Conservation (phyloP, 1,284 basidiomycete genomes). For the Vanrija pseudolonga region DNA sequence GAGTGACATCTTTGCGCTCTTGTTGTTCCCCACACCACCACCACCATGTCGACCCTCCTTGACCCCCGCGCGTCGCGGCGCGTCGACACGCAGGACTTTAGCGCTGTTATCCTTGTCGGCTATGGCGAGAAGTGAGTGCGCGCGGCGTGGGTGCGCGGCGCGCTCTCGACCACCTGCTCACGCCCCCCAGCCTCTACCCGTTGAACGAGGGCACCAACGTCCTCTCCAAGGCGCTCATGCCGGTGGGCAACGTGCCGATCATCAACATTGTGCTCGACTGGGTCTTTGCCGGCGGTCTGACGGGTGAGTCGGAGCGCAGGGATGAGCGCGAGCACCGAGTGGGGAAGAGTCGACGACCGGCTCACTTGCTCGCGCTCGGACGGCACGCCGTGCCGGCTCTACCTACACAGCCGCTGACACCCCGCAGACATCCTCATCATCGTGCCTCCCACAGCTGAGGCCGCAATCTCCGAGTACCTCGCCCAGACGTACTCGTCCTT, state of each 20-base stretch:
- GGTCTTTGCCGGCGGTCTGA: conserved; percentile 80
- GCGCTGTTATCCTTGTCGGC: conserved; percentile 77
- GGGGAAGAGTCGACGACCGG: neutral
- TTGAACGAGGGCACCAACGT: conserved; percentile 45
- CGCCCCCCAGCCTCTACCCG: conserved; percentile 39
- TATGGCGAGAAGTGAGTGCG: conserved; percentile 76
- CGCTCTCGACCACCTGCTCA: neutral
- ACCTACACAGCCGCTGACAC: conserved; percentile 1
- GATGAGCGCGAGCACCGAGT: too few relatives aligned
- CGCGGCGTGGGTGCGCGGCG: neutral
- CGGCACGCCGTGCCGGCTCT: neutral
- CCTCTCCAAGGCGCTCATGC: conserved; percentile 69
- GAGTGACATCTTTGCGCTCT: neutral
- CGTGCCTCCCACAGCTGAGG: conserved; percentile 69
- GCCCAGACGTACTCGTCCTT: conserved; percentile 33
- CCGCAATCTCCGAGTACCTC: conserved; percentile 73
- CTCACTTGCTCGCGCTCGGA: neutral
- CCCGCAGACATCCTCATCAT: conserved; percentile 74
- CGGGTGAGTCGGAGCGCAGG: conserved; percentile 56
- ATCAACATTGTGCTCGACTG: conserved; percentile 78
- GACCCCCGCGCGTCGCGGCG: conserved; percentile 7
- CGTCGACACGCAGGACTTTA: conserved; percentile 60
- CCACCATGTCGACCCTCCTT: neutral
- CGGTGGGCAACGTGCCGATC: conserved; percentile 81
- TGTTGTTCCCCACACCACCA: neutral